Conservation (phyloP, 768 basidiomycete genomes). For the Mycena maculata region DNA sequence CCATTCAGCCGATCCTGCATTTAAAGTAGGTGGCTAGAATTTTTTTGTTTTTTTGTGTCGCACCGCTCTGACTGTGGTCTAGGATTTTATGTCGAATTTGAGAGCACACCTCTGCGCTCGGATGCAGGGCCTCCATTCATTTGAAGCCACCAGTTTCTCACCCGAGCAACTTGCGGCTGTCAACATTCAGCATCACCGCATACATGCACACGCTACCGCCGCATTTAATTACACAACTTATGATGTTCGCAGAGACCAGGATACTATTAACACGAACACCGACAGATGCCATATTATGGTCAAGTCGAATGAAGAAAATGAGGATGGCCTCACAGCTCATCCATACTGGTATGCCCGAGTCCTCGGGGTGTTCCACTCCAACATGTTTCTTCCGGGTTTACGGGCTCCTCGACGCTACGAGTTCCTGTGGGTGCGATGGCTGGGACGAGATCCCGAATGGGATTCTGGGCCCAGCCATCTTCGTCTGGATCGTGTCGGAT, state of each 20-base stretch:
- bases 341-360: constrained; percentile 45
- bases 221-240: constrained; percentile 57
- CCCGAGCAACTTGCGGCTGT: constrained; percentile 1
- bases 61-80: not conserved
- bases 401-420: constrained; percentile 31
- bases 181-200: constrained; percentile 27
- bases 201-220: constrained; percentile 44
- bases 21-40: no score
- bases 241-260: constrained; percentile 50
- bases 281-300: constrained; percentile 40
- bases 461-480: not conserved
- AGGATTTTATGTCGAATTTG: constrained; percentile 13
- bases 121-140: not conserved
- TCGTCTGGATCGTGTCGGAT: constrained; percentile 37
- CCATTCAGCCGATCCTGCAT: not conserved
- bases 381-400: constrained; percentile 33
- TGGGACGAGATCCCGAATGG: constrained; percentile 27
- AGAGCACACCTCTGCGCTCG: not conserved
- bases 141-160: not conserved
- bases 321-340: constrained; percentile 10
- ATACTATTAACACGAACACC: constrained; percentile 45
- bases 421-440: constrained; percentile 48
- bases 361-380: constrained; percentile 43
- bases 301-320: not conserved
- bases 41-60: no score